phyloP scores from a whole-genome alignment of 176 grass and related monocot genomes.

The Rhipidocladum racemiflorum region DNA sequence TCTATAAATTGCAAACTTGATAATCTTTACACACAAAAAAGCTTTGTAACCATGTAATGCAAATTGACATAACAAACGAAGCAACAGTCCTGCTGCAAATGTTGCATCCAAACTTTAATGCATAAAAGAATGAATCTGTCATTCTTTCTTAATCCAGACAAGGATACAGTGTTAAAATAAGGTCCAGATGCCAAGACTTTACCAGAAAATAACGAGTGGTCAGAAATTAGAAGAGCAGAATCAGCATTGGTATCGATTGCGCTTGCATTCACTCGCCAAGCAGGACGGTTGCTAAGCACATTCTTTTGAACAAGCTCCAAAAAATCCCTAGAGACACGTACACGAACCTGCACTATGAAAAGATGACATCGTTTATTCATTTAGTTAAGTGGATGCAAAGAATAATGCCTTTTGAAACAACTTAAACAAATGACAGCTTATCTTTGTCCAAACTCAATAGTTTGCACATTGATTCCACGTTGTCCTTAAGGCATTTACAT shows the following conservation, averaged over 20 bases:
- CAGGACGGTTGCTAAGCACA: slow-evolving; percentile 52
- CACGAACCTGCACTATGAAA: slow-evolving; percentile 48
- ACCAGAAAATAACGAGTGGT: slow-evolving; percentile 80
- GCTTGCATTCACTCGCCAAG: slow-evolving; percentile 68
- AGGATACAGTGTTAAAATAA: slow-evolving; percentile 8
- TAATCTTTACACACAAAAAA: slow-evolving; percentile 9
- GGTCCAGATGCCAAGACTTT: slow-evolving; percentile 21
- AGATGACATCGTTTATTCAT: neutral
- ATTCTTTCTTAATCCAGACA: neutral
- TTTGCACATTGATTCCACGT: neutral
- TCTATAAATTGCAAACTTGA: neutral
- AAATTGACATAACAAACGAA: slow-evolving; percentile 4
- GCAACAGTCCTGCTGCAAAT: neutral
- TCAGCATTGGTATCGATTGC: slow-evolving; percentile 51
- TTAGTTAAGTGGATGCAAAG: neutral
- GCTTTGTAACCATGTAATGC: neutral
- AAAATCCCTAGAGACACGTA: slow-evolving; percentile 64
- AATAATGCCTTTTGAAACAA: neutral
- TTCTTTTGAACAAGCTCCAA: slow-evolving; percentile 65
- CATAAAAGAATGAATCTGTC: neutral
- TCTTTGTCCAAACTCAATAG: neutral
- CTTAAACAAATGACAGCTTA: neutral
- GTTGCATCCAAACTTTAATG: neutral
- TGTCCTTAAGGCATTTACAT: neutral
- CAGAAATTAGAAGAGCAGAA: slow-evolving; percentile 78